Evolutionary conservation across 2,329 filamentous ascomycete genomes (phyloP).

Genomic region (Aquanectria penicillioides): DNA sequence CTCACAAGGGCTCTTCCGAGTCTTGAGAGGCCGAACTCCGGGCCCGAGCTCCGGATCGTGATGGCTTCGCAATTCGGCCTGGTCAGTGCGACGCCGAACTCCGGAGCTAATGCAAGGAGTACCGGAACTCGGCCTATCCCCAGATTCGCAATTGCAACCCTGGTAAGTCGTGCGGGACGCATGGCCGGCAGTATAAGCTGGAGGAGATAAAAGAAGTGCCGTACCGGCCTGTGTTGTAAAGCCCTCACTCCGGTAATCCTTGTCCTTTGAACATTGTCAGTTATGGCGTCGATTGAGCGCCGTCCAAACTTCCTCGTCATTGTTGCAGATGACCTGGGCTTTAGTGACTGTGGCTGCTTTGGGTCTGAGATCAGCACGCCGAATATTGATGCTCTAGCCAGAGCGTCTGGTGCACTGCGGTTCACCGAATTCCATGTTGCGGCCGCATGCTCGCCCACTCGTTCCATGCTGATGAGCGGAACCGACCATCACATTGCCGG

Average conservation of each 20-base stretch:
- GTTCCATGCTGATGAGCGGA: constrained; percentile 69
- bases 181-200: too few relatives aligned
- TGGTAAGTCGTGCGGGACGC: too few relatives aligned
- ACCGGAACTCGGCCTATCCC: too few relatives aligned
- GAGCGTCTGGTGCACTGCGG: constrained; percentile 53
- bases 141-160: too few relatives aligned
- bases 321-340: constrained; percentile 43
- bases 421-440: constrained; percentile 69
- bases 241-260: neutral
- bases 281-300: neutral
- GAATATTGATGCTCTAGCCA: constrained; percentile 61
- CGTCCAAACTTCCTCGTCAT: constrained; percentile 42
- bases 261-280: neutral
- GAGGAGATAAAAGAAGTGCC: too few relatives aligned
- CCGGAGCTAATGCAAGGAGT: too few relatives aligned
- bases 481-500: constrained; percentile 66
- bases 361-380: constrained; percentile 67
- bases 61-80: too few relatives aligned
- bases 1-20: too few relatives aligned
- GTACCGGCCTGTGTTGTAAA: too few relatives aligned
- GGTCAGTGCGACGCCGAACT: too few relatives aligned
- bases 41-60: too few relatives aligned
- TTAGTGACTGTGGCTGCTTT: constrained; percentile 48
- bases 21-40: too few relatives aligned
- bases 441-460: constrained; percentile 66